Evolutionary conservation across 192 early-diverging fungal genomes (phyloP), one percentile per base, ranked within the genome.

Genomic region (Gonapodya prolifera): DNA sequence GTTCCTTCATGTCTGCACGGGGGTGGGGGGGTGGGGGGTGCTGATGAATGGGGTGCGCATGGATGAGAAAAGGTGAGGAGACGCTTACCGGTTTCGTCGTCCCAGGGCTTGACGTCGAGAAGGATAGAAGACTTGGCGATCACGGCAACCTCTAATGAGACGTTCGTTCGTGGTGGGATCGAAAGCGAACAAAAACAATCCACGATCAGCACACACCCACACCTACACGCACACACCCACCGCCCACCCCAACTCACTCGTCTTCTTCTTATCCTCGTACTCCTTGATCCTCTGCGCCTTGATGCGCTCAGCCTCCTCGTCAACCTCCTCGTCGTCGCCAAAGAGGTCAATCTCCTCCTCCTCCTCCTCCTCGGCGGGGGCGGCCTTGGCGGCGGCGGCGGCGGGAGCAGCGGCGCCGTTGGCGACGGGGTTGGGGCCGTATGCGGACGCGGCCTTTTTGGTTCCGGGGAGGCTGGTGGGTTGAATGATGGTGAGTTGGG

Each of bases 41-140:
- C n/a, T n/a, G n/a, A n/a, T n/a, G n/a, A n/a, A n/a, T n/a, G n/a
- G n/a, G n/a, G n/a, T n/a, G n/a, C n/a, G 8, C 45, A 61, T 8
- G 45, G 23, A 61, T 16, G 45, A 61, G 23, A 23, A 61, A 61
- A 61, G 23, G 8, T 61, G 45, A 61, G 45, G 8, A 23, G 45
- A 61, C 8, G 45, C 45, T 8, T 61, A 61, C 91, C 86, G 75
- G 96, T 98, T 79, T 97, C 95, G 85, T 96, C 94, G 84, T 97
- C 96, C 96, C 96, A 98, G 75, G 95, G 95, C 92, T 98, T 97
- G 82, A 98, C 91, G 79, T 97, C 96, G 35, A 96, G 89, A 82
- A 91, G 89, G 81, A 96, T 84, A 86, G 92, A 89, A 80, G 95
- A 95, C 90, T 97, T 98, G 85, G 94, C 95, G 80, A 89, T 88